Base-by-base conservation (phyloP, 345 rosid species). In the Melastoma malabathricum region DNA sequence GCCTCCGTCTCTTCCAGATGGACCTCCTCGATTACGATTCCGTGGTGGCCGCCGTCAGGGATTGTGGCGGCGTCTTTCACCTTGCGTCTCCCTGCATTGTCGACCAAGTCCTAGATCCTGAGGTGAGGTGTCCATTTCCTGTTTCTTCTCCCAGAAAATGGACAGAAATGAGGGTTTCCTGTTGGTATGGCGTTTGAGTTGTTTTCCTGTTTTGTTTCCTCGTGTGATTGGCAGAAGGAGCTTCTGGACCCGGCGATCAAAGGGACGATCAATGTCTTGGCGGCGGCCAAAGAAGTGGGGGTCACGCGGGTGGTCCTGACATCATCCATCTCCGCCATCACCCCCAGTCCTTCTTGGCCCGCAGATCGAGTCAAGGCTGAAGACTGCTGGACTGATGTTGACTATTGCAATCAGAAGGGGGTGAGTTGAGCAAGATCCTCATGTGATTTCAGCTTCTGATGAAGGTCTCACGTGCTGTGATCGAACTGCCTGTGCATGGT, bases 11-110 rank as follows among this genome's bases (percentile, higher is more conserved):
- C 56, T 77, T 66, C 74, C 87, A 83, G 65, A 84, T 92, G 57
- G 93, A 87, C 61, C 89, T 92, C 62, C 85, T 87, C 14, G 72
- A 84, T 47, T 82, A 80, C 63, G 85, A 77, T 43, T 76, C 93
- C 18, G 66, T 92, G 54, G 56, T 56, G 50, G 64, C 89, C 43
- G 81, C 95, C 4, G 56, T 84, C 68, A 52, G 46, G 22, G 89
- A 89, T 45, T 92, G 96, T 46, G 34, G 65, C 43, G 96, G 96
- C 18, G 86, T 87, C 31, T 87, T 92, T 75, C 96, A 92, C 66
- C 77, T 92, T 27, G 98, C 98, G 23, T 87, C 89, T 53, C 96
- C 98, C 10, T 82, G 89, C 76, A 84, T 64, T 64, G 81, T 87
- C 52, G 95, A 82, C 46, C 52, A 59, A 67, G 96, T 82, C 52